A percentile compares a stretch with the other conserved stretches of the same genome.
phyloP scores from a whole-genome alignment of 75 land plant species.

The Selaginella moellendorffii region DNA sequence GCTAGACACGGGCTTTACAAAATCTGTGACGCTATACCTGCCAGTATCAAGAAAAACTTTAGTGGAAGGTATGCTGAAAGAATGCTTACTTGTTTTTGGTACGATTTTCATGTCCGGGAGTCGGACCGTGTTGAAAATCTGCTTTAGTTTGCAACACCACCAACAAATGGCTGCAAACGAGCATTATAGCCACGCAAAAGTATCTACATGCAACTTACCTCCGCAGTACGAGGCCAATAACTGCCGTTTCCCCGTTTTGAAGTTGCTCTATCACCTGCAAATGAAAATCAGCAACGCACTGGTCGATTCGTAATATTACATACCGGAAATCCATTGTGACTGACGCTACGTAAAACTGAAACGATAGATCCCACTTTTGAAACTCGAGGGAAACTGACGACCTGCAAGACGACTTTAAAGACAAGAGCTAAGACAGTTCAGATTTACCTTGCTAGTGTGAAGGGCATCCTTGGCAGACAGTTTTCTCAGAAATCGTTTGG shows the following conservation, averaged over 20 bases:
- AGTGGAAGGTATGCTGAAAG: neutral
- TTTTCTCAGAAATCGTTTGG: slow-evolving; percentile 81
- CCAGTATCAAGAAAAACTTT: neutral
- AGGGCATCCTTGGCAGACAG: slow-evolving; percentile 69
- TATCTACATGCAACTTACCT: slow-evolving; percentile 33
- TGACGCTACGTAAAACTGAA: slow-evolving; percentile 55
- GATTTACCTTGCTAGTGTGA: slow-evolving; percentile 24
- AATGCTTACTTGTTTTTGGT: neutral
- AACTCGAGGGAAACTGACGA: slow-evolving; percentile 62
- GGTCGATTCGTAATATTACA: slow-evolving; percentile 10
- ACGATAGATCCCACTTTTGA: slow-evolving; percentile 73
- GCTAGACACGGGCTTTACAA: slow-evolving; percentile 89
- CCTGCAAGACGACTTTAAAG: slow-evolving; percentile 26
- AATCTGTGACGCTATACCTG: slow-evolving; percentile 81
- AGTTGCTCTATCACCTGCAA: slow-evolving; percentile 65
- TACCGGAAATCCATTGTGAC: slow-evolving; percentile 95
- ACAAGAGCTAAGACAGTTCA: neutral
- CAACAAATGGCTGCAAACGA: slow-evolving; percentile 63
- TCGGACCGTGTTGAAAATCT: slow-evolving; percentile 85
- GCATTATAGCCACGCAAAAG: neutral
- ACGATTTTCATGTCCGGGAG: slow-evolving; percentile 40
- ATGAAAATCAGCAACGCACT: neutral
- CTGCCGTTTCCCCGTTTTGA: slow-evolving; percentile 75
- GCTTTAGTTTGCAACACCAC: slow-evolving; percentile 81
- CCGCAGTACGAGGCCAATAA: slow-evolving; percentile 84